Percentiles rank a stretch among this genome's conserved stretches.
These are phyloP conservation scores for Hemileccinum impolitum DNA, from an alignment of 768 basidiomycete species.

Conservation along the genomic window DNA sequence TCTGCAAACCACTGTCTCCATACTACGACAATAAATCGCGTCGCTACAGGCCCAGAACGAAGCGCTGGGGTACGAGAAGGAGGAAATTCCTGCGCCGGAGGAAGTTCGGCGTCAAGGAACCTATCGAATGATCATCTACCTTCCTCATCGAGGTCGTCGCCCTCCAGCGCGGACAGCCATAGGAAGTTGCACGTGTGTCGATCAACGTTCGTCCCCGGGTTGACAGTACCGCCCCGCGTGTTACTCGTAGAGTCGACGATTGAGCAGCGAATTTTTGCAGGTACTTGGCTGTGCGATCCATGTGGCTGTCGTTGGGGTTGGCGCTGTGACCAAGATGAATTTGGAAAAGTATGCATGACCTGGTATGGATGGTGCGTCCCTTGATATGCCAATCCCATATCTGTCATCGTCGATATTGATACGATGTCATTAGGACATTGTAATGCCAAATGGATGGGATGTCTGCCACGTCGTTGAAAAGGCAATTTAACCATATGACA, in stretches of 20 bases:
- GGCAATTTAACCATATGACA: no score
- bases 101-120: slow-evolving; percentile 39
- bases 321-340: no score
- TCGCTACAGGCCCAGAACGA: no score
- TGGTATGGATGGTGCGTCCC: no score
- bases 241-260: slow-evolving; percentile 85
- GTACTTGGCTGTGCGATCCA: slow-evolving; percentile 95
- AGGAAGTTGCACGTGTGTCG: slow-evolving; percentile 66
- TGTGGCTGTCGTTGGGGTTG: slow-evolving; percentile 89
- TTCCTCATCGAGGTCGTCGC: slow-evolving; percentile 12
- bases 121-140: slow-evolving; percentile 15
- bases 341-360: no score
- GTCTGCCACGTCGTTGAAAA: slow-evolving; percentile 86
- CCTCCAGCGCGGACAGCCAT: slow-evolving; percentile 3
- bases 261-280: slow-evolving; percentile 91
- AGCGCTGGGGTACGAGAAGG: slow-evolving; percentile 26
- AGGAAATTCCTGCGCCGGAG: slow-evolving; percentile 29
- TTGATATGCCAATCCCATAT: no score
- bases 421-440: slow-evolving; percentile 67
- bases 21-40: no score
- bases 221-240: slow-evolving; percentile 89
- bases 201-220: slow-evolving; percentile 82
- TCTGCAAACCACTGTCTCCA: no score
- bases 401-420: background rate
- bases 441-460: slow-evolving; percentile 91